A percentile compares a stretch with the other conserved stretches of the same genome.
Evolutionary conservation across 495 filamentous ascomycete genomes (phyloP).

Genomic region (Articulospora tetracladia): DNA sequence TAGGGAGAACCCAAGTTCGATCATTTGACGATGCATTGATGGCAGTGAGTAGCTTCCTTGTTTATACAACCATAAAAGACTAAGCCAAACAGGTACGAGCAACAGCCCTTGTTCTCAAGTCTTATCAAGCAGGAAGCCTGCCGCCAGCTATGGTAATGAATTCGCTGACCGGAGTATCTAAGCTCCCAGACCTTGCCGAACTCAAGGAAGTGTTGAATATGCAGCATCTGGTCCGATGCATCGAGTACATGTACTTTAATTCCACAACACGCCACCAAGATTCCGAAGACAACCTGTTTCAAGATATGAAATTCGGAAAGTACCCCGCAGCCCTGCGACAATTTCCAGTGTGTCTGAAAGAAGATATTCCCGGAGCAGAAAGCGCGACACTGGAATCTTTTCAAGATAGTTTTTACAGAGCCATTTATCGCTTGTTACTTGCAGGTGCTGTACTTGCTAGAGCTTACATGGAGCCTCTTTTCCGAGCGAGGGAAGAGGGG

Average conservation of each 20-base stretch:
- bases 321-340: slow-evolving; percentile 9
- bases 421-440: slow-evolving; percentile 16
- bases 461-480: slow-evolving; percentile 15
- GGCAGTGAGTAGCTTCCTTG: slow-evolving; percentile 12
- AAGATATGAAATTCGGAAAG: neutral
- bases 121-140: slow-evolving; percentile 4
- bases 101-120: slow-evolving; percentile 11
- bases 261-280: neutral
- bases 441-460: slow-evolving; percentile 15
- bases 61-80: slow-evolving; percentile 1
- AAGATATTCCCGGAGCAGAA: slow-evolving; percentile 6
- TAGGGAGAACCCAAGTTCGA: slow-evolving; percentile 8
- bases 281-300: neutral
- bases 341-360: slow-evolving; percentile 8
- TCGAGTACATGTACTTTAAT: slow-evolving; percentile 17
- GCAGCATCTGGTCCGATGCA: slow-evolving; percentile 13
- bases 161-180: slow-evolving; percentile 8
- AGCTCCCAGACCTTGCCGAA: slow-evolving; percentile 11
- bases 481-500: slow-evolving; percentile 12
- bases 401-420: slow-evolving; percentile 13
- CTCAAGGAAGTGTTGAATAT: slow-evolving; percentile 16
- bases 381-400: slow-evolving; percentile 14
- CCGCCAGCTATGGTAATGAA: slow-evolving; percentile 7
- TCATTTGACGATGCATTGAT: slow-evolving; percentile 20
- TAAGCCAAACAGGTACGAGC: slow-evolving; percentile 10